Base-by-base conservation (phyloP, 2,329 filamentous ascomycete genomes). In the Stemphylium beticola region DNA sequence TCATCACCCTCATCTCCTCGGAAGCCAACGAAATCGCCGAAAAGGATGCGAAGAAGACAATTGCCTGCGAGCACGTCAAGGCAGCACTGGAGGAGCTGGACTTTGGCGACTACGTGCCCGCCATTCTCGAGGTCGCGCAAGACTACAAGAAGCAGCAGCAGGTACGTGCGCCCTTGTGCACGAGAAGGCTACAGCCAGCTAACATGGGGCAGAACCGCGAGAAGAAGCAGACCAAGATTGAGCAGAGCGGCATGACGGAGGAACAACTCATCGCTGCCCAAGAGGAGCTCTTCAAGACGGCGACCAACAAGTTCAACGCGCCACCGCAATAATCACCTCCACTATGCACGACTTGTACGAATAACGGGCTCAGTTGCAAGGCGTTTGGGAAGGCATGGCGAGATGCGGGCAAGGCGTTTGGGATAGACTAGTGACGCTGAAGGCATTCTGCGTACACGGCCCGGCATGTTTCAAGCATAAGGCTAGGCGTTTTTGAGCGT, bases 1-100 rank as follows among this genome's bases (percentile, higher is more conserved):
- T 99, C 77, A 97, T 99, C 76, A 98, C 95, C 15, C 86, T 99
- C 69, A 90, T 99, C 66, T 97, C 93, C n/a, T 96, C 92, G 42
- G 93, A 99, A 79, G 95, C 95, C 59, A 99, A 99, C 77, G 95
- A 99, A 69, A 99, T 99, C 62, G 96, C 93, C 11, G 95, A 99
- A 76, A 96, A 96, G 77, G 95, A 99, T 72, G 92, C 93, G 44
- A 99, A 99, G 82, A 99, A 99, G 84, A 99, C 95, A 4, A 99
- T 99, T 67, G 93, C 93, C 11, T 96, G 92, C 76, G 95, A 99
- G 70, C 95, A 99, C 79, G 96, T 99, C 68, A 96, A 93, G 71
- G 93, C 93, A 72, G 95, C 95, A 0, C 84, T 99, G 37, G 90
- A 93, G 67, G 91, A 96, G 68, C 85, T 99, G 17, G 95, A 93